phyloP scores from a whole-genome alignment of 352 stramenopile genomes.

The Phytophthora quininea region DNA sequence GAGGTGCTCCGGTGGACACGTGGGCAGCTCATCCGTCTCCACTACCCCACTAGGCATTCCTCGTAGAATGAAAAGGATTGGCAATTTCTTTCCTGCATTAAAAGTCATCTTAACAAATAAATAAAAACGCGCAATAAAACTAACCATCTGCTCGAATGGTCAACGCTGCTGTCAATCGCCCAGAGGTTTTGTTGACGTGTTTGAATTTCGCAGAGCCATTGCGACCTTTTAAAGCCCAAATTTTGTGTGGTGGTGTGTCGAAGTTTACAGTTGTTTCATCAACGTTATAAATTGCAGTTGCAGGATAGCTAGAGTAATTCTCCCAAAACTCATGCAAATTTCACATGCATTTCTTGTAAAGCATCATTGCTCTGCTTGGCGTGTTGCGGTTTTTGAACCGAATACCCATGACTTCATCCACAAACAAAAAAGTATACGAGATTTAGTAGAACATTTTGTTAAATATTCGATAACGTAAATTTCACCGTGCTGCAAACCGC shows the following conservation, averaged over 20 bases:
- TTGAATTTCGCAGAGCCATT: conserved; percentile 4
- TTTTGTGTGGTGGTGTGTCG: conserved; percentile 1
- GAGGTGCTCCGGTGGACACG: neutral
- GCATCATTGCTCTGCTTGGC: conserved; percentile 2
- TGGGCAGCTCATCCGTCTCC: neutral
- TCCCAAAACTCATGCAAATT: conserved; percentile 8
- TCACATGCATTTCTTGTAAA: conserved; percentile 3
- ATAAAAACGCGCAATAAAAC: conserved; percentile 5
- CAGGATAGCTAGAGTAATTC: neutral
- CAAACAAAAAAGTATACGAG: conserved; percentile 2
- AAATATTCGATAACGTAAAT: conserved; percentile 1
- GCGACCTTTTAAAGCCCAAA: conserved; percentile 4
- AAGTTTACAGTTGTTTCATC: neutral
- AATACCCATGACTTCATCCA: neutral
- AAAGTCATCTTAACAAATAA: neutral
- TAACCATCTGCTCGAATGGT: conserved; percentile 2
- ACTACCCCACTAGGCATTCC: conserved; percentile 1
- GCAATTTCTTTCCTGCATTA: conserved; percentile 9
- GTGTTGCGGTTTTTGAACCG: conserved; percentile 4
- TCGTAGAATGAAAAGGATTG: conserved; percentile 15
- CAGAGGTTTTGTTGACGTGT: neutral
- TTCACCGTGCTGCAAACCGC: conserved; percentile 5
- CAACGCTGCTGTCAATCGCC: neutral
- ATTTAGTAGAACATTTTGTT: neutral
- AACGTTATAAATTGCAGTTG: neutral